Conservation (phyloP, 1,139 yeast species). For the Candida pseudoviswanathii region DNA sequence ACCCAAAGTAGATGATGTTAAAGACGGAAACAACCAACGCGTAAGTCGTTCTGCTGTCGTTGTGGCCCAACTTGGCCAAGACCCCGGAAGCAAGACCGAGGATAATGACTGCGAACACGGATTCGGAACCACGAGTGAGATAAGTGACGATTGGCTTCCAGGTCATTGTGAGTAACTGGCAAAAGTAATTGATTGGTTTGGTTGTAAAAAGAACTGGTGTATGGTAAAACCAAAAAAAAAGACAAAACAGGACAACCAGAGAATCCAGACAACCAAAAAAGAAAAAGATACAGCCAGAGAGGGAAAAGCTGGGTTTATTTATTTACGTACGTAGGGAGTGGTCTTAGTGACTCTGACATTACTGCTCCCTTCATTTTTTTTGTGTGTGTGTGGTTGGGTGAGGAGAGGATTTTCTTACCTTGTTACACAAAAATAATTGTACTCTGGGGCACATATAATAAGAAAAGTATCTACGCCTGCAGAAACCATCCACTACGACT, state of each 20-base stretch:
- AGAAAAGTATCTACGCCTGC: too few relatives aligned
- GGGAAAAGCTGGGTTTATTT: background rate
- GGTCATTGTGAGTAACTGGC: background rate
- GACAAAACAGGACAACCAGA: background rate
- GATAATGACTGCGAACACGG: constrained; percentile 24
- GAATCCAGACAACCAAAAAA: background rate
- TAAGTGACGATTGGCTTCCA: constrained; percentile 10
- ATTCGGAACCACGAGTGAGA: constrained; percentile 20
- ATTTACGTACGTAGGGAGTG: background rate
- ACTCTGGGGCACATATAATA: too few relatives aligned
- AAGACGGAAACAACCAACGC: constrained; percentile 26
- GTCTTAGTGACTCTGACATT: background rate
- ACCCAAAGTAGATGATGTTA: constrained; percentile 26
- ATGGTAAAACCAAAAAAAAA: background rate
- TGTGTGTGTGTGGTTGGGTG: too few relatives aligned
- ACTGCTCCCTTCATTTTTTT: background rate
- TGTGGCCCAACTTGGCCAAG: constrained; percentile 14
- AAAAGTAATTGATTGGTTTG: background rate
- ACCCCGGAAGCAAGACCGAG: constrained; percentile 31
- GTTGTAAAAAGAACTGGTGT: background rate
- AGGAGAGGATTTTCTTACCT: too few relatives aligned
- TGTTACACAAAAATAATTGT: too few relatives aligned
- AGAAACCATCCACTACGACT: background rate
- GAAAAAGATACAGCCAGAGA: background rate
- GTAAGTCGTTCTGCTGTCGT: constrained; percentile 20